These are phyloP conservation scores for Sporothrix mexicana DNA, from an alignment of 2,329 filamentous ascomycete species.

Conservation along the genomic window DNA sequence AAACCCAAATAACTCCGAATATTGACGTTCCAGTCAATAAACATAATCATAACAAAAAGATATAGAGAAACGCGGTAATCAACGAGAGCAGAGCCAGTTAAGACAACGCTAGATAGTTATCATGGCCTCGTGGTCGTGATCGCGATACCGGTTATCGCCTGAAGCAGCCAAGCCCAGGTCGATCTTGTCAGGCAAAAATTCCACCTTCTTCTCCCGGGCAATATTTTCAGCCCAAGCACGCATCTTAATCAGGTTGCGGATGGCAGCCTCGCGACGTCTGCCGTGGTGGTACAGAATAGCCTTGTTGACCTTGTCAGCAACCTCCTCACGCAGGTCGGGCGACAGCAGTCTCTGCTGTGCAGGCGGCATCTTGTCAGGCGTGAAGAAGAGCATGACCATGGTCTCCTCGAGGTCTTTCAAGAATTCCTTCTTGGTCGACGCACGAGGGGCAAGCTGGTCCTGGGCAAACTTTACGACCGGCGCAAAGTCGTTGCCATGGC, in stretches of 20 bases:
- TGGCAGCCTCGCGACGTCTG: constrained; percentile 76
- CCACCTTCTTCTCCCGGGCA: constrained; percentile 54
- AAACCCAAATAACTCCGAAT: neutral
- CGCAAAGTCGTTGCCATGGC: constrained; percentile 72
- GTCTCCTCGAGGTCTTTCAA: constrained; percentile 88
- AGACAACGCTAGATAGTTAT: constrained; percentile 8
- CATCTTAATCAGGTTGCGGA: constrained; percentile 79
- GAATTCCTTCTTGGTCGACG: constrained; percentile 80
- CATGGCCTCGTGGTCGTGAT: constrained; percentile 47
- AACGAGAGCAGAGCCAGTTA: no score
- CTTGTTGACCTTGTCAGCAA: constrained; percentile 89
- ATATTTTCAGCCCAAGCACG: constrained; percentile 82
- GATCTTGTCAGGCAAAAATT: constrained; percentile 50
- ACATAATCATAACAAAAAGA: neutral
- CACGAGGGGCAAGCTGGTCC: constrained; percentile 83
- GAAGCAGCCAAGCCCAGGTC: constrained; percentile 50
- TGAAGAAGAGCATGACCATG: constrained; percentile 90
- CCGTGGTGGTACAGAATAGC: constrained; percentile 79
- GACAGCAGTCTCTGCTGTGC: constrained; percentile 78
- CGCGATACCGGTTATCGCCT: constrained; percentile 43
- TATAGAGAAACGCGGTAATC: neutral
- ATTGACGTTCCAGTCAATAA: neutral
- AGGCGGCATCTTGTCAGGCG: constrained; percentile 77
- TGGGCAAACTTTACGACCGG: constrained; percentile 87
- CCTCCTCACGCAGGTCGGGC: constrained; percentile 76